These are phyloP conservation scores for Neobulgaria alba DNA, from an alignment of 2,329 filamentous ascomycete genomes.

Conservation along the genomic window DNA sequence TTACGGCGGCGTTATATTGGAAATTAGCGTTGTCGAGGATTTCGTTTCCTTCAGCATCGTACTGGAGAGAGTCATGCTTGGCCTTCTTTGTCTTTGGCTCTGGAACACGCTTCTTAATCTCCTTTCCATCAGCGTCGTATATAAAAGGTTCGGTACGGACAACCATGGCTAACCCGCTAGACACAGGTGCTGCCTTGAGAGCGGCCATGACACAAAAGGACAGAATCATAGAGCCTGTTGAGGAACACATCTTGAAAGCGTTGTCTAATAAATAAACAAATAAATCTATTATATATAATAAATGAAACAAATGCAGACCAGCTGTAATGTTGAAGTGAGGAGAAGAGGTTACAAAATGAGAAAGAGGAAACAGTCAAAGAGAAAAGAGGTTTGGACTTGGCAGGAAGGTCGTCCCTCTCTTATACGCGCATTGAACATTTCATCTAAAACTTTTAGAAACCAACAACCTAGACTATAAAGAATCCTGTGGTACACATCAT, in stretches of 20 bases:
- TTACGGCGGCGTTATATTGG: constrained; percentile 2
- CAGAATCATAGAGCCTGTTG: constrained; percentile 20
- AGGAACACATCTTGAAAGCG: constrained; percentile 18
- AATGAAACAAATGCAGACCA: background rate
- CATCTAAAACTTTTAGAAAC: too few relatives aligned
- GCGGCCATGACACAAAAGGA: constrained; percentile 20
- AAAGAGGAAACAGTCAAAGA: background rate
- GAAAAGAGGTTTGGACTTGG: background rate
- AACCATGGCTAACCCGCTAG: background rate
- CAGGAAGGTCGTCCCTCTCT: too few relatives aligned
- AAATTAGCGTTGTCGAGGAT: background rate
- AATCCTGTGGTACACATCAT: too few relatives aligned
- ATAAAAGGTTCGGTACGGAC: constrained; percentile 5
- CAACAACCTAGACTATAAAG: too few relatives aligned
- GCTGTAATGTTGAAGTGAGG: background rate
- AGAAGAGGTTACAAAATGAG: background rate
- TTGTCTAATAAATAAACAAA: constrained; percentile 1
- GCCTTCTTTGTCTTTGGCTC: background rate
- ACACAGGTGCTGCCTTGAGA: constrained; percentile 16
- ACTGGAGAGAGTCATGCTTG: background rate
- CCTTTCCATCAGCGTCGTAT: constrained; percentile 14
- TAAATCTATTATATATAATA: constrained; percentile 13
- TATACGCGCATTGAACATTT: too few relatives aligned
- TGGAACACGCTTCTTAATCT: constrained; percentile 7
- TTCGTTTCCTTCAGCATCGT: constrained; percentile 2